Base-by-base conservation (phyloP, 1,139 yeast species). In the Pneumocystis sp. region DNA sequence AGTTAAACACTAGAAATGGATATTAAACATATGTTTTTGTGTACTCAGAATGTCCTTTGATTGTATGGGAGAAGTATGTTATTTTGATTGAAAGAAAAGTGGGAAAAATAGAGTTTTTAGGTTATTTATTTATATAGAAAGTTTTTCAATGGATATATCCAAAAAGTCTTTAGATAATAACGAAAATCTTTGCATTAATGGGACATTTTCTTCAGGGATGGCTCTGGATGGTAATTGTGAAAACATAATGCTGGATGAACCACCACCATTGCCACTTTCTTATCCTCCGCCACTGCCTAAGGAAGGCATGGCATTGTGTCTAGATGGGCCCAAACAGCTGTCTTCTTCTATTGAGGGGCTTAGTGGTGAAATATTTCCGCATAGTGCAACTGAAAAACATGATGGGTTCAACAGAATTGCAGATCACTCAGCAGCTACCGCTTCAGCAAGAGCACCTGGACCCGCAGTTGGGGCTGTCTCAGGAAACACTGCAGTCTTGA, bases 1-100 rank as follows among this genome's bases (percentile, higher is more conserved):
- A 45, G 64, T 65, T 65, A 61, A 65, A 31, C 40, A 64, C 21
- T 44, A 57, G 39, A 17, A 57, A 57, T 57, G 37, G 19, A 40
- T 57, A n/a, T 17, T 31, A 31, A 31, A 31, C 5, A 31, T 31
- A 5, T 5, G 5, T 31, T 31, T 31, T 31, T 31, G 50, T 4
- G 6, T 7, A 42, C 17, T 42, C 1, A 2, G 17, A 7, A n/a
- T 5, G 1, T 2, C 1, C 3, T 42, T 3, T 42, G 5, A 42
- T 42, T 3, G 4, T 42, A 31, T 31, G 5, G 34, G 5, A 31
- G 5, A 31, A 3, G 34, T 31, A 31, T 31, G 34, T 31, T 31
- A 31, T 31, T 31, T 31, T 31, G 34, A 31, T 31, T 5, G 5
- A 31, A 31, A 31, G 5, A 31, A 31, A 31, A 3, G 34, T n/a